These are phyloP conservation scores for Priceomyces castillae DNA, from an alignment of 805 yeast species.

Conservation along the genomic window DNA sequence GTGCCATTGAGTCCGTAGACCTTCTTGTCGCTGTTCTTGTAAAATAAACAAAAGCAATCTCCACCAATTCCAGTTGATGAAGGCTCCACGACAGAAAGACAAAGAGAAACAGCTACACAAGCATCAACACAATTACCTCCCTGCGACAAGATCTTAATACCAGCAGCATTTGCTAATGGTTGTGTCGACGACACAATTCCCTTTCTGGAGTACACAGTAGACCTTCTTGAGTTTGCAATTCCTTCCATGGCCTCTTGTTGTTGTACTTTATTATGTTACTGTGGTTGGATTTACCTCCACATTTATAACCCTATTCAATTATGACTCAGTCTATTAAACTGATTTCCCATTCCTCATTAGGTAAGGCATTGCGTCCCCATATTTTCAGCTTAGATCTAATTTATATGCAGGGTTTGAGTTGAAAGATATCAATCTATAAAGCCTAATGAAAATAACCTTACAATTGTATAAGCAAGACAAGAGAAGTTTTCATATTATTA, in stretches of 20 bases:
- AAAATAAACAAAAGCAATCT: conserved; percentile 63
- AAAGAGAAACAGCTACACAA: conserved; percentile 58
- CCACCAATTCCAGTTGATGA: conserved; percentile 66
- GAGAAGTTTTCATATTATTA: too few species aligned
- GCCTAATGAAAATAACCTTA: too few species aligned
- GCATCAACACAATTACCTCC: conserved; percentile 79
- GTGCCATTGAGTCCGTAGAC: conserved; percentile 74
- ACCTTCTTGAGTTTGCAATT: conserved; percentile 52
- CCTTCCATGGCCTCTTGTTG: conserved; percentile 1
- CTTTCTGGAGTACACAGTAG: conserved; percentile 68
- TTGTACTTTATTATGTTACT: too few species aligned
- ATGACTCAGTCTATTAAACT: too few species aligned
- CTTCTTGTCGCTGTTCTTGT: conserved; percentile 45
- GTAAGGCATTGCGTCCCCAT: too few species aligned
- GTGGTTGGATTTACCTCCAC: too few species aligned
- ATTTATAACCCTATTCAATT: too few species aligned
- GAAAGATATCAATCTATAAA: too few species aligned
- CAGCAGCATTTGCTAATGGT: conserved; percentile 75
- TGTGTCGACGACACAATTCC: conserved; percentile 77
- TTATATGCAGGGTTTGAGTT: too few species aligned
- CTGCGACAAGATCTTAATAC: conserved; percentile 56
- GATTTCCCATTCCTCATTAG: too few species aligned
- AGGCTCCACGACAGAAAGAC: conserved; percentile 55
- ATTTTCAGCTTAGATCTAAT: too few species aligned
- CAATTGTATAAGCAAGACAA: too few species aligned